Evolutionary conservation across 495 filamentous ascomycete genomes (phyloP).

Genomic region (Letharia lupina): DNA sequence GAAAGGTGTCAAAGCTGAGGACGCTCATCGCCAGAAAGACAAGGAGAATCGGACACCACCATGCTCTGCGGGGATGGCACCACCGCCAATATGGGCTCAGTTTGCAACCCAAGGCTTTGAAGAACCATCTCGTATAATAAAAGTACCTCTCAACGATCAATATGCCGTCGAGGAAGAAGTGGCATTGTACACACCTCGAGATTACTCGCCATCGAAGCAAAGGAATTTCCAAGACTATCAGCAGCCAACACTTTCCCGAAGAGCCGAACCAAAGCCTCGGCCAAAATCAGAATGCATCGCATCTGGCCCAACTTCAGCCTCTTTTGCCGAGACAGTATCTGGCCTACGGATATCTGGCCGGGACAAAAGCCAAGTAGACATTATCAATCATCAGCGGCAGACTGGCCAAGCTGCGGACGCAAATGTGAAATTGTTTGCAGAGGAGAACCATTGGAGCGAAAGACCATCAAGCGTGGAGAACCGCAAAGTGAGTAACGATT

Average conservation of each 20-base stretch:
- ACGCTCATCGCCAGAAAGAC: slow-evolving; percentile 45
- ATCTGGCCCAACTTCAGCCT: slow-evolving; percentile 30
- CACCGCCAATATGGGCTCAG: slow-evolving; percentile 72
- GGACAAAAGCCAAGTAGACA: slow-evolving; percentile 4
- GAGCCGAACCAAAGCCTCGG: slow-evolving; percentile 34
- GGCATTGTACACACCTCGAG: slow-evolving; percentile 50
- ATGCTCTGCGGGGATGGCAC: slow-evolving; percentile 38
- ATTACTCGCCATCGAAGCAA: slow-evolving; percentile 57
- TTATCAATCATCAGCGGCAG: slow-evolving; percentile 26
- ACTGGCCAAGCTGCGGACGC: slow-evolving; percentile 27
- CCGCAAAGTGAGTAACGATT: background rate
- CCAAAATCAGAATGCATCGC: slow-evolving; percentile 48
- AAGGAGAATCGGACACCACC: slow-evolving; percentile 67
- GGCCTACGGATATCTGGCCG: slow-evolving; percentile 14
- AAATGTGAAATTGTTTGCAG: background rate
- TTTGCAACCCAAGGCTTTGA: slow-evolving; percentile 46
- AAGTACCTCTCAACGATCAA: slow-evolving; percentile 34
- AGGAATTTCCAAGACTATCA: slow-evolving; percentile 53
- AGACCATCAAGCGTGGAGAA: slow-evolving; percentile 1
- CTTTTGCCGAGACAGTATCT: slow-evolving; percentile 20
- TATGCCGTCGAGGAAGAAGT: slow-evolving; percentile 49
- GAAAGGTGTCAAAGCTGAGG: slow-evolving; percentile 42
- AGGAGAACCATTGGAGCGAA: background rate
- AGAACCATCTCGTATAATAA: slow-evolving; percentile 33
- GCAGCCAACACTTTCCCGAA: slow-evolving; percentile 45